Evolutionary conservation across 179 eudicot genomes (phyloP), one percentile per base, ranked within the genome.

Genomic region (Dionaea muscipula): DNA sequence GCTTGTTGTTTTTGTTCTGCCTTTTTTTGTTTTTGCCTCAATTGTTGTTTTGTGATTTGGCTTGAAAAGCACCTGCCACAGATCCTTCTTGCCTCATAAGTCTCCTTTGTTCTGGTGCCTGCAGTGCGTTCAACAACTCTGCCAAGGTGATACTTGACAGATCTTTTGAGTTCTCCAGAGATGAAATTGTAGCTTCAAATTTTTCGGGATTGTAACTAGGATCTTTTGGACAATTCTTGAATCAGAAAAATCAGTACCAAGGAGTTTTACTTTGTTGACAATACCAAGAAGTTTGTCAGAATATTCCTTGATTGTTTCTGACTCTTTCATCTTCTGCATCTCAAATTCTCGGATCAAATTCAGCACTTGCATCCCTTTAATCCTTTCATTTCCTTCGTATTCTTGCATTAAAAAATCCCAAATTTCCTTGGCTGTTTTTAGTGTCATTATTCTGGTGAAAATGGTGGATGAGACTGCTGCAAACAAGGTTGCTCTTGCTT

Each of bases 251-350:
- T 3, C 1, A 31, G 57, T 37, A 3, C 57, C 65, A 26, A 61
- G 57, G 21, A 61, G 26, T 26, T 50, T 51, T 1, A 61, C 17
- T 52, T 19, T 7, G 28, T 41, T 61, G 15, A 33, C 65, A n/a
- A 61, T 61, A 31, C 15, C 41, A 26, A 61, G 51, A 7, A 61
- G 35, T 17, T 24, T 61, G 39, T 61, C 51, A 28, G 38, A 61
- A 25, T 61, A 61, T 36, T 61, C 50, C 40, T 61, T 53, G 15
- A 61, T 43, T 5, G 58, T 14, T 19, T 41, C 27, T 13, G 52
- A 4, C 25, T 47, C 14, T 15, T 47, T 47, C 52, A 47, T 47
- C 58, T 41, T 52, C 23, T 46, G 39, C 39, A 61, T 7, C 40
- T 61, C 65, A 28, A 39, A 53, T 1, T 28, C 58, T 11, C 51